Conservation (phyloP, 2,329 filamentous ascomycete species). For the Aspergillus novofumigatus region DNA sequence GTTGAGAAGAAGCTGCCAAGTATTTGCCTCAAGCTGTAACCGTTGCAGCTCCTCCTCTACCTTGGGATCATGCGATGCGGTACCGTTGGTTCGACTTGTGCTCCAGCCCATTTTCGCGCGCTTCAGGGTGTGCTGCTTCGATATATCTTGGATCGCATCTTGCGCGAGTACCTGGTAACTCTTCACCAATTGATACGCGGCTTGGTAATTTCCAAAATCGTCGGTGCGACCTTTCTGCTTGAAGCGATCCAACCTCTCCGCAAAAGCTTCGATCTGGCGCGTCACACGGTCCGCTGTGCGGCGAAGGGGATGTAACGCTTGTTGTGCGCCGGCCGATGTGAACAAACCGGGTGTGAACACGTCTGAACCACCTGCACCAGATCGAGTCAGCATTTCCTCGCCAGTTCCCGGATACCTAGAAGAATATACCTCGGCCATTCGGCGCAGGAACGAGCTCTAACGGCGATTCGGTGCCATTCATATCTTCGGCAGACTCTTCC, state of each 20-base stretch:
- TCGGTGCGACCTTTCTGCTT: conserved; percentile 48
- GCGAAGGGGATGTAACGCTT: conserved; percentile 57
- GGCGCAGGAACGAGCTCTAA: conserved; percentile 10
- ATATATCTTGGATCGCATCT: conserved; percentile 45
- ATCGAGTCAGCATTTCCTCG: conserved; percentile 9
- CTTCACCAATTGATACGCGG: conserved; percentile 65
- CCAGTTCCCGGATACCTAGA: not conserved
- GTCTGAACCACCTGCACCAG: conserved; percentile 14
- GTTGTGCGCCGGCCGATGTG: conserved; percentile 45
- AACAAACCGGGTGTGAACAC: conserved; percentile 31
- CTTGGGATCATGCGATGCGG: conserved; percentile 19
- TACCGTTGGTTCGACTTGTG: conserved; percentile 18
- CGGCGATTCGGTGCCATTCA: conserved; percentile 25
- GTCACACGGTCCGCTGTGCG: conserved; percentile 66
- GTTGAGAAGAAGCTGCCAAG: conserved; percentile 79
- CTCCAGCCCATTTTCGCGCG: conserved; percentile 34
- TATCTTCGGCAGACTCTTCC: conserved; percentile 22
- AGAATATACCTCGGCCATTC: conserved; percentile 17
- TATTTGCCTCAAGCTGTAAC: conserved; percentile 80
- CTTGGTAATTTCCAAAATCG: conserved; percentile 55
- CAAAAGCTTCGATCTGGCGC: conserved; percentile 82
- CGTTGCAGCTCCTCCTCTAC: conserved; percentile 43
- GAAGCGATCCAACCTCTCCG: conserved; percentile 75
- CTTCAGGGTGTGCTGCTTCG: conserved; percentile 36
- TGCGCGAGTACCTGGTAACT: conserved; percentile 58